Conservation (phyloP, 2,329 filamentous ascomycete species). For the Pseudopyricularia javanii region DNA sequence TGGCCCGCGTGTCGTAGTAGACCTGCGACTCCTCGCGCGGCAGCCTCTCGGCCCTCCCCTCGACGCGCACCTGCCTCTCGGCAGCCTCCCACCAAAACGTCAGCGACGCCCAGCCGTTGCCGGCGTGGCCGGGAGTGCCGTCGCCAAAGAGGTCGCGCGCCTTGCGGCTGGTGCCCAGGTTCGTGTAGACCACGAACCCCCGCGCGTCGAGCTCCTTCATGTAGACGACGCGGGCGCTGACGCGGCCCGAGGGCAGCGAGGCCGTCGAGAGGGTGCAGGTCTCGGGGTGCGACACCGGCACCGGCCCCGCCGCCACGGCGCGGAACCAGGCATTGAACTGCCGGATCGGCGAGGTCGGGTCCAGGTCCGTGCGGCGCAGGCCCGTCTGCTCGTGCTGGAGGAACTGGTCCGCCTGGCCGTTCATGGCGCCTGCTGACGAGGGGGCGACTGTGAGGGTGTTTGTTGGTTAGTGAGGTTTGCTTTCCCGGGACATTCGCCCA, state of each 20-base stretch:
- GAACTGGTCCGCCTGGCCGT: conserved; percentile 66
- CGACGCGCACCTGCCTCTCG: conserved; percentile 84
- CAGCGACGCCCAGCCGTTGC: conserved; percentile 67
- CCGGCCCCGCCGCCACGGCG: conserved; percentile 42
- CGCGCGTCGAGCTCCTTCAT: conserved; percentile 79
- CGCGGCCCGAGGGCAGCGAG: conserved; percentile 66
- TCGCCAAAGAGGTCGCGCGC: conserved; percentile 47
- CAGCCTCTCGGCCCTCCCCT: conserved; percentile 62
- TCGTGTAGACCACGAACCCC: conserved; percentile 89
- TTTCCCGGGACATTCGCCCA: no score
- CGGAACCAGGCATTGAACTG: conserved; percentile 92
- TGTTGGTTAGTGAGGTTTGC: conserved; percentile 4
- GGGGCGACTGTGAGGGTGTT: conserved; percentile 24
- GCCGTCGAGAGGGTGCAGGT: conserved; percentile 82
- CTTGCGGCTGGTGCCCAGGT: conserved; percentile 63
- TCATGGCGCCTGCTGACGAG: conserved; percentile 7
- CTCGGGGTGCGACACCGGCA: conserved; percentile 61
- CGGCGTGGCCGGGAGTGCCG: conserved; percentile 6
- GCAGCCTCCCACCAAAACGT: conserved; percentile 84
- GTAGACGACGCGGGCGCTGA: conserved; percentile 80
- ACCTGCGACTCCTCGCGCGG: conserved; percentile 56
- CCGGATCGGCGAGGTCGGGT: conserved; percentile 50
- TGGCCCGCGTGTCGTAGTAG: conserved; percentile 56
- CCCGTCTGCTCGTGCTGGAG: conserved; percentile 38
- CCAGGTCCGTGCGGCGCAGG: conserved; percentile 49